Evolutionary conservation across 2,329 filamentous ascomycete genomes (phyloP).

Genomic region (Bipolaris bicolor): DNA sequence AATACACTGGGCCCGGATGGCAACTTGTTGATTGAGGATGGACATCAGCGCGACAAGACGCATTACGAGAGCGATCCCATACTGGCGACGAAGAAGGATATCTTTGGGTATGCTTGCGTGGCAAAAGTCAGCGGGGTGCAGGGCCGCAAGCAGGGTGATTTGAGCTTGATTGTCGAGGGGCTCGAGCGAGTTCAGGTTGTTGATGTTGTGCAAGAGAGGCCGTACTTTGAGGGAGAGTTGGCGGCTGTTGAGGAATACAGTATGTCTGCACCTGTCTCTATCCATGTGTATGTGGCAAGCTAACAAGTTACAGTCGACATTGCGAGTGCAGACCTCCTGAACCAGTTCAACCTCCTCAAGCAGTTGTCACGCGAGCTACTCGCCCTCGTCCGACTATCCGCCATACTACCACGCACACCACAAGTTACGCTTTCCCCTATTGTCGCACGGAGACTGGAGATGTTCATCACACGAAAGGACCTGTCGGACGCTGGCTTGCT

Average conservation of each 20-base stretch:
- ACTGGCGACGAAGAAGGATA: conserved; percentile 60
- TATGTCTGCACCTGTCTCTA: conserved; percentile 46
- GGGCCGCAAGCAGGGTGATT: conserved; percentile 61
- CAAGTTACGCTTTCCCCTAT: conserved; percentile 75
- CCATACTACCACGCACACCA: conserved; percentile 75
- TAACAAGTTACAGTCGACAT: conserved; percentile 37
- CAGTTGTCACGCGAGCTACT: conserved; percentile 85
- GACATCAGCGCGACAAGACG: conserved; percentile 51
- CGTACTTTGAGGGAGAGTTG: conserved; percentile 86
- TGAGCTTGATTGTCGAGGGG: conserved; percentile 86
- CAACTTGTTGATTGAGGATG: conserved; percentile 73
- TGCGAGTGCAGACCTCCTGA: conserved; percentile 61
- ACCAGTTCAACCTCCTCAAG: conserved; percentile 81
- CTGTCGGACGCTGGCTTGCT: conserved; percentile 81
- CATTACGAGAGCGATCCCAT: conserved; percentile 59
- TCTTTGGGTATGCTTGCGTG: conserved; percentile 83
- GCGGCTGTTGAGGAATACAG: conserved; percentile 72
- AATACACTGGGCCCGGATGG: conserved; percentile 74
- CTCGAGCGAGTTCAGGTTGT: conserved; percentile 77
- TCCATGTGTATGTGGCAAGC: neutral
- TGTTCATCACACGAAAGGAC: conserved; percentile 84
- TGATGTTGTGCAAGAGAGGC: conserved; percentile 75
- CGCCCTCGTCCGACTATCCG: conserved; percentile 80
- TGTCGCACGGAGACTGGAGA: conserved; percentile 83
- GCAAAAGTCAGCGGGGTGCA: conserved; percentile 58